phyloP scores from a whole-genome alignment of 345 rosid genomes.

The Reutealis trisperma region DNA sequence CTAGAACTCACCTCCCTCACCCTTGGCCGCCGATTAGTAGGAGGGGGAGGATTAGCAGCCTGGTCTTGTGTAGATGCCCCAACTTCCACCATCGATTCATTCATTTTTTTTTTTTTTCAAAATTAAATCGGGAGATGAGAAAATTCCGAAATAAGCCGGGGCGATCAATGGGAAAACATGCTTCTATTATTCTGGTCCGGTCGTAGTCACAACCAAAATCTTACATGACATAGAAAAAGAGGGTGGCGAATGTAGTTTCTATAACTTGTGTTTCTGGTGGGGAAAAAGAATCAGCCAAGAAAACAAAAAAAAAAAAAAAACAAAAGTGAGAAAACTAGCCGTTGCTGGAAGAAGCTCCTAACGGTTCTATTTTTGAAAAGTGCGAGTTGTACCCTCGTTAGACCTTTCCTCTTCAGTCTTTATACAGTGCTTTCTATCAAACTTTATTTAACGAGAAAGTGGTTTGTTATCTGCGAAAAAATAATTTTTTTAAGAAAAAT shows the following conservation, averaged over 20 bases:
- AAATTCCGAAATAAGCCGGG: neutral
- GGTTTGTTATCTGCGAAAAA: too few species aligned
- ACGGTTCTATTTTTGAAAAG: slow-evolving; percentile 27
- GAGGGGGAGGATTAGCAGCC: slow-evolving; percentile 36
- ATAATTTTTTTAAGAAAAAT: too few species aligned
- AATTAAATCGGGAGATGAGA: neutral
- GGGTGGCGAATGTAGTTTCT: neutral
- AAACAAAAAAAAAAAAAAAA: neutral
- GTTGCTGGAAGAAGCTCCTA: slow-evolving; percentile 8
- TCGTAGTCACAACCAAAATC: too few species aligned
- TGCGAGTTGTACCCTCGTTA: neutral
- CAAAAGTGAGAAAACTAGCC: slow-evolving; percentile 18
- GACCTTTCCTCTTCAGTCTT: too few species aligned
- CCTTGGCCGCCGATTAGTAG: slow-evolving; percentile 61
- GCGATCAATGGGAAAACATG: neutral
- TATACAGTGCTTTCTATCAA: too few species aligned
- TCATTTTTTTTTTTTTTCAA: neutral
- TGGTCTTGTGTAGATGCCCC: slow-evolving; percentile 8
- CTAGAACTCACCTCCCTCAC: slow-evolving; percentile 84
- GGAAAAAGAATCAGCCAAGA: too few species aligned
- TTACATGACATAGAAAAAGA: too few species aligned
- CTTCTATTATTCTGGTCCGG: too few species aligned
- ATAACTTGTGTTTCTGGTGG: neutral
- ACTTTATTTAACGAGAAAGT: too few species aligned
- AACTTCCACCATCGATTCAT: slow-evolving; percentile 14